A percentile compares a stretch with the other conserved stretches of the same genome.
phyloP scores from a whole-genome alignment of 345 rosid species.

The Limnanthes douglasii region DNA sequence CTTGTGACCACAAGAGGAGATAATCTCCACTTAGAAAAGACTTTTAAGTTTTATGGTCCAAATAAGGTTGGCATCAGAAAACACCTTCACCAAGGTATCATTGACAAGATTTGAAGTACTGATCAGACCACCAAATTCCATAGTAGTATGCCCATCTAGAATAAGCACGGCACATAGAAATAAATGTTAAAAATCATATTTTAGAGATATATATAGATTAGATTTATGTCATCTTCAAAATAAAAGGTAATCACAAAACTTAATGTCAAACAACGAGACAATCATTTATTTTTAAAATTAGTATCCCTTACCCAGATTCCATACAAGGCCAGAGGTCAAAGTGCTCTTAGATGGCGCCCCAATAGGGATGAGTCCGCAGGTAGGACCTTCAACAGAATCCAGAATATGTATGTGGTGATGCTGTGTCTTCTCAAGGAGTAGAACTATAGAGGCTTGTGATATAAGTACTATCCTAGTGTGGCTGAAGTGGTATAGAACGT shows the following conservation, averaged over 20 bases:
- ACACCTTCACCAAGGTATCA: conserved; percentile 45
- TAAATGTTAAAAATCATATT: too few relatives aligned
- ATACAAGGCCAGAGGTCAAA: conserved; percentile 72
- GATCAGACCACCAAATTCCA: conserved; percentile 70
- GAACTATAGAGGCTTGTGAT: conserved; percentile 65
- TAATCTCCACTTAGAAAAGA: too few relatives aligned
- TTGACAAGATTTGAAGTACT: conserved; percentile 66
- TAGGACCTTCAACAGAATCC: conserved; percentile 58
- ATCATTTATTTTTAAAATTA: too few relatives aligned
- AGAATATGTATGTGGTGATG: conserved; percentile 46
- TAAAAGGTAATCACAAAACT: background rate
- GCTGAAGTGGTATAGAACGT: conserved; percentile 54
- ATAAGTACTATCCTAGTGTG: conserved; percentile 39
- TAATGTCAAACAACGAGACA: background rate
- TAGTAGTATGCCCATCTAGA: conserved; percentile 56
- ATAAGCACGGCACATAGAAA: too few relatives aligned
- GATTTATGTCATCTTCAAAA: conserved; percentile 3
- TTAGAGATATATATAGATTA: too few relatives aligned
- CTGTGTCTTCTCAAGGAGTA: conserved; percentile 59
- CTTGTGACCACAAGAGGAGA: too few relatives aligned
- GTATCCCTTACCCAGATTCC: conserved; percentile 95
- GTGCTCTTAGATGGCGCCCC: conserved; percentile 56
- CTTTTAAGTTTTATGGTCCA: too few relatives aligned
- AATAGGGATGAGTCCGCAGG: conserved; percentile 84
- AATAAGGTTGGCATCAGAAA: conserved; percentile 68